phyloP scores from a whole-genome alignment of 73 alveolate species.

The Paramecium tetraurelia region DNA sequence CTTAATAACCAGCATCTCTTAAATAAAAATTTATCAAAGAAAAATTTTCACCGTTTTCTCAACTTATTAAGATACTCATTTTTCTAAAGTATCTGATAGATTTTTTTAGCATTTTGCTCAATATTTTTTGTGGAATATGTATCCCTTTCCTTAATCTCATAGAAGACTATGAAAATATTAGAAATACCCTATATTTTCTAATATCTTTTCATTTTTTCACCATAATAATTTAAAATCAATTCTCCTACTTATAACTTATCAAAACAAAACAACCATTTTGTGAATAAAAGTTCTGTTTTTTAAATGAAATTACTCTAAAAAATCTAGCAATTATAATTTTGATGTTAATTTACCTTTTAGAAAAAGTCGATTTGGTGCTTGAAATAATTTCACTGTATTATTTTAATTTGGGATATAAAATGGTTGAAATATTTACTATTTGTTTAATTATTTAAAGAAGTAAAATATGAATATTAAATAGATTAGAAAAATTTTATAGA shows the following conservation, averaged over 20 bases:
- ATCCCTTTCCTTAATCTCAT: background rate
- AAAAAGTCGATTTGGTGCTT: background rate
- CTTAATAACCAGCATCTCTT: background rate
- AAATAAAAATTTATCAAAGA: background rate
- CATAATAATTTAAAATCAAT: background rate
- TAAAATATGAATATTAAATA: background rate
- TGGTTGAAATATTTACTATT: background rate
- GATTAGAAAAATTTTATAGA: background rate
- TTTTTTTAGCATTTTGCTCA: background rate
- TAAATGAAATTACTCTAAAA: background rate
- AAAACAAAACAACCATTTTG: background rate
- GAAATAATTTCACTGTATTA: background rate
- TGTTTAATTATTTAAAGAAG: background rate
- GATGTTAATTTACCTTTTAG: background rate
- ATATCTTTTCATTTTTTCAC: background rate
- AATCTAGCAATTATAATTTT: background rate
- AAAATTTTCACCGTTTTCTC: background rate
- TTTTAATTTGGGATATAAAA: background rate
- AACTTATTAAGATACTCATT: background rate
- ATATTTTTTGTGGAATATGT: background rate
- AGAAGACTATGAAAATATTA: background rate
- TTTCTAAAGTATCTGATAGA: background rate
- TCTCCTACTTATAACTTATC: background rate
- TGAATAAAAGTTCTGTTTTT: background rate
- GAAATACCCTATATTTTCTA: background rate